A percentile compares a stretch with the other conserved stretches of the same genome.
Conservation (phyloP, 2,329 filamentous ascomycete species). For the Triangularia verruculosa region DNA sequence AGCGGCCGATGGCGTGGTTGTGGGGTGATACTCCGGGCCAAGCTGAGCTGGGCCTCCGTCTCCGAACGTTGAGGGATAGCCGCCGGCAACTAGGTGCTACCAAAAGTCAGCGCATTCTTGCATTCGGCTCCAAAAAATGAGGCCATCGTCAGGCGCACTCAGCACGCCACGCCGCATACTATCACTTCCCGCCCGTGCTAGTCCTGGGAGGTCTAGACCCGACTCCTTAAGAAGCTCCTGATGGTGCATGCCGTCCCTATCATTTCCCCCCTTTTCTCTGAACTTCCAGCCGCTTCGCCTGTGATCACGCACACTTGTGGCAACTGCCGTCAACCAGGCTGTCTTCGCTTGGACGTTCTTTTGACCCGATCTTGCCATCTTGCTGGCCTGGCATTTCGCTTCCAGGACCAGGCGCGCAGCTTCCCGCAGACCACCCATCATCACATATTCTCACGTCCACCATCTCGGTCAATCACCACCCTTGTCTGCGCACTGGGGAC, state of each 20-base stretch:
- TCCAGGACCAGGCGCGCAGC: not conserved
- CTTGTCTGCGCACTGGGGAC: not conserved
- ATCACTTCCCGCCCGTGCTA: not conserved
- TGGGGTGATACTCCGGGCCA: conserved; percentile 15
- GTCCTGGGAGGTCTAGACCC: not conserved
- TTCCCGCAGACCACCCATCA: not conserved
- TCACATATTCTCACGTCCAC: not conserved
- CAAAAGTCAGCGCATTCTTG: conserved; percentile 16
- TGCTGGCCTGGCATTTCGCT: not conserved
- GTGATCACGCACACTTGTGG: not conserved
- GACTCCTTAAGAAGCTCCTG: not conserved
- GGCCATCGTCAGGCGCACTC: conserved; percentile 4
- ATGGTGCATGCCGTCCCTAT: not conserved
- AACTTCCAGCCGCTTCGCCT: not conserved
- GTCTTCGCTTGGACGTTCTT: not conserved
- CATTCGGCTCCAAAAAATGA: conserved; percentile 1
- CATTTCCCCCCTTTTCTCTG: not conserved
- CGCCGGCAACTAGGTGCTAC: conserved; percentile 9
- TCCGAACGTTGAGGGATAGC: not conserved
- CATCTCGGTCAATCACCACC: not conserved
- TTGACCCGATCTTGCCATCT: not conserved
- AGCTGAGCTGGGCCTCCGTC: conserved; percentile 3
- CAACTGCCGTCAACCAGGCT: not conserved
- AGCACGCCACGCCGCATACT: not conserved
- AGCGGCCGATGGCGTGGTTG: not conserved